Base-by-base conservation (phyloP, 805 yeast species). In the Sugiyamaella americana region DNA sequence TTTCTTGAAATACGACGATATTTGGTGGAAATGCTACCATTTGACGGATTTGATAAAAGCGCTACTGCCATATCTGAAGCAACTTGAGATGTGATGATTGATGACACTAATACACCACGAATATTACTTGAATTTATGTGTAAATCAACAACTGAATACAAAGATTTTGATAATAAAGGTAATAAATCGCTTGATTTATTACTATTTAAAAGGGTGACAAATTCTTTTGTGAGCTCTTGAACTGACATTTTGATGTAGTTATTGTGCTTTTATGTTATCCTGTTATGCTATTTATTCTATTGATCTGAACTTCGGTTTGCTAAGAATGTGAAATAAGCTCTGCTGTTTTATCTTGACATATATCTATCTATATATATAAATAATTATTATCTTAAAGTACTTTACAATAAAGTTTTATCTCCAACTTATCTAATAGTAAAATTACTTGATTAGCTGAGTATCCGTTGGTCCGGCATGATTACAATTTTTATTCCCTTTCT, bases 1-100 rank as follows among this genome's bases (percentile, higher is more conserved):
- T 47, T 41, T n/a, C 45, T 21, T 2, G 53, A 41, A 5, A 55
- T 16, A 21, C 52, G 40, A 13, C 58, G 37, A 37, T 40, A 52
- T 4, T 38, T 19, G 24, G 24, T 44, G 29, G 40, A 29, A 18
- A 22, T 37, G 35, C 22, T 23, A 26, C 35, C 37, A 32, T 36
- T 38, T 3, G 16, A 30, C 5, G 18, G 13, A n/a, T 13, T n/a
- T 3, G n/a, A 16, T 11, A 41, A 5, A 37, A 18, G 35, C 4
- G 20, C 4, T 23, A 6, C 17, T 6, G 46, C 46, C 46, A 42
- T 42, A 3, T 35, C 32, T 3, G 20, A 19, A 19, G 39, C 46
- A 5, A 23, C 46, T n/a, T 21, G 40, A 2, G 40, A 35, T 21
- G 20, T n/a, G 13, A 42, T 32, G 22, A 16, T 26, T 18, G 30